Conservation (phyloP, 2,329 filamentous ascomycete species). For the Calonectria fujianensis region DNA sequence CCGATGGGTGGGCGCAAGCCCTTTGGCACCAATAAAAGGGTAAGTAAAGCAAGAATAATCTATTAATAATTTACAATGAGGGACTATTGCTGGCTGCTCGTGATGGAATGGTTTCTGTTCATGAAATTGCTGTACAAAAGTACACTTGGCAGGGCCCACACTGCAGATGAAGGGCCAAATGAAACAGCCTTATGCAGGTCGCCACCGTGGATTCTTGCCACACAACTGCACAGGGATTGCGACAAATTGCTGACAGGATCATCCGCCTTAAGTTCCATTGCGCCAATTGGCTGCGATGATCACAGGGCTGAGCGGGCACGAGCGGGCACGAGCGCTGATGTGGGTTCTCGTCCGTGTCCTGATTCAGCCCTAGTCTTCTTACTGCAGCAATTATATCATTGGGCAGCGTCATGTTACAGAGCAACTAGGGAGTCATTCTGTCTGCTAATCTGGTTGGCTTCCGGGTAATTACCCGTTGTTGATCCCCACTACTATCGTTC, state of each 20-base stretch:
- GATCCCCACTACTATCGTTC: not conserved
- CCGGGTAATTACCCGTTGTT: not conserved
- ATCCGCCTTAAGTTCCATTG: not conserved
- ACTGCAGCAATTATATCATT: not conserved
- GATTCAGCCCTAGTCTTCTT: not conserved
- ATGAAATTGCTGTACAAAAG: not conserved
- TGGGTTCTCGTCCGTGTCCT: not conserved
- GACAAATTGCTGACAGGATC: not conserved
- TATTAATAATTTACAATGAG: not conserved
- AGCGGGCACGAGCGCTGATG: not conserved
- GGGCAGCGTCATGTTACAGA: not conserved
- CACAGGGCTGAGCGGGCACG: not conserved
- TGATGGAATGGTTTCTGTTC: not conserved
- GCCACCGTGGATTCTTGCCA: not conserved
- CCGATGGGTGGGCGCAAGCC: not conserved
- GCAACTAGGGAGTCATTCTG: not conserved
- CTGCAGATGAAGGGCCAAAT: not conserved
- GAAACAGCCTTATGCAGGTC: not conserved
- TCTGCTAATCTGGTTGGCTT: not conserved
- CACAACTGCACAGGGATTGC: not conserved
- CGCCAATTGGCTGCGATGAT: not conserved
- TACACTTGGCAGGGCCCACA: not conserved
- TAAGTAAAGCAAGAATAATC: not conserved
- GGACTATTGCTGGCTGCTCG: not conserved
- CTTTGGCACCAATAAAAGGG: not conserved